A percentile compares a stretch with the other conserved stretches of the same genome.
Conservation (phyloP, 1,139 yeast species). For the Hansenula lynferdii region DNA sequence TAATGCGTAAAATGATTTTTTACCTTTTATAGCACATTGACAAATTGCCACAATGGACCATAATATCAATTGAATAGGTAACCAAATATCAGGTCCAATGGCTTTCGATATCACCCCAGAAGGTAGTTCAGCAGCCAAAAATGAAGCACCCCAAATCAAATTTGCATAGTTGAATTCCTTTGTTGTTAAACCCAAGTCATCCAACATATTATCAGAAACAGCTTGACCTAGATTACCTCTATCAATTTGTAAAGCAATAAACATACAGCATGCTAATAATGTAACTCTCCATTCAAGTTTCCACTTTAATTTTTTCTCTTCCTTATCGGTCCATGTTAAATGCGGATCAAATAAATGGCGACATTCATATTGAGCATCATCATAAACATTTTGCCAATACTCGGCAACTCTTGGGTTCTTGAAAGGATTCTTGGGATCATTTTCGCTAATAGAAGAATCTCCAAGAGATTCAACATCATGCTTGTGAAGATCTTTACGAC, state of each 20-base stretch:
- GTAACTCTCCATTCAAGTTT: slow-evolving; percentile 42
- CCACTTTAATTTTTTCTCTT: slow-evolving; percentile 36
- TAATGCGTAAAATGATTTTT: slow-evolving; percentile 33
- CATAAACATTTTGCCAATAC: slow-evolving; percentile 36
- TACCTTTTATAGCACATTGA: slow-evolving; percentile 36
- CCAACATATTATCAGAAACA: slow-evolving; percentile 41
- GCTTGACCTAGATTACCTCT: slow-evolving; percentile 48
- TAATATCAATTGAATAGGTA: slow-evolving; percentile 43
- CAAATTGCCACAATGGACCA: slow-evolving; percentile 47
- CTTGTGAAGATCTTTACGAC: too few species aligned
- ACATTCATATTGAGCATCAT: slow-evolving; percentile 39
- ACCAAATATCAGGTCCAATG: slow-evolving; percentile 49
- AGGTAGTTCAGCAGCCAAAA: slow-evolving; percentile 48
- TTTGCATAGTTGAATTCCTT: slow-evolving; percentile 45
- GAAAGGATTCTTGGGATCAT: slow-evolving; percentile 13
- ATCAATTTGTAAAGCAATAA: slow-evolving; percentile 46
- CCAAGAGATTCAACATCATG: too few species aligned
- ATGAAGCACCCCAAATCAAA: slow-evolving; percentile 39
- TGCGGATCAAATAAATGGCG: slow-evolving; percentile 40
- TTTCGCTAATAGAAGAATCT: too few species aligned
- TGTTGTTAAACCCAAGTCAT: slow-evolving; percentile 39
- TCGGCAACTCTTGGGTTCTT: slow-evolving; percentile 38
- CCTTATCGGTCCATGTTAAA: slow-evolving; percentile 40
- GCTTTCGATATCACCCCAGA: slow-evolving; percentile 47
- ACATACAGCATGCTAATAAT: slow-evolving; percentile 42